phyloP scores from a whole-genome alignment of 2,329 filamentous ascomycete species.

The Exophiala spinifera region DNA sequence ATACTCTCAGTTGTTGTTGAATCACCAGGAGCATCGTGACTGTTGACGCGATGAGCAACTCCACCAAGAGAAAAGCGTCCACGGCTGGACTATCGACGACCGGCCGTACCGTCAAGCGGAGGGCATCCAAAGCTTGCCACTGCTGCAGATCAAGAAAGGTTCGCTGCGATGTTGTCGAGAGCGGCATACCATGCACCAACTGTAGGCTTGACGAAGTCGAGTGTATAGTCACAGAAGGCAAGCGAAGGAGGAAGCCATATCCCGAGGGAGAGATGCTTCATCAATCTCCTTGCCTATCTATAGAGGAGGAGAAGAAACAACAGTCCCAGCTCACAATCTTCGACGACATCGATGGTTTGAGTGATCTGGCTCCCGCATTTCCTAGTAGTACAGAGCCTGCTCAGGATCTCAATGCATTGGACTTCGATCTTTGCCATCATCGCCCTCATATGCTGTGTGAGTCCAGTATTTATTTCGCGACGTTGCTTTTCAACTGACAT shows the following conservation, averaged over 20 bases:
- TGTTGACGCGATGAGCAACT: conserved; percentile 17
- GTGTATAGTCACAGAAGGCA: conserved; percentile 70
- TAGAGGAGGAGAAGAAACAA: conserved; percentile 24
- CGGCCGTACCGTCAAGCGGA: conserved; percentile 67
- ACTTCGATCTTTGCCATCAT: conserved; percentile 50
- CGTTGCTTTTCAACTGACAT: conserved; percentile 9
- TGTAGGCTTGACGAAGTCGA: conserved; percentile 60
- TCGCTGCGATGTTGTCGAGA: conserved; percentile 87
- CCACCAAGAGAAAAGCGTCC: conserved; percentile 56
- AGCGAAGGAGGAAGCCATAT: conserved; percentile 73
- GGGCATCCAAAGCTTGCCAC: conserved; percentile 87
- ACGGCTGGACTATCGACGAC: conserved; percentile 54
- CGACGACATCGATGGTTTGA: conserved; percentile 29
- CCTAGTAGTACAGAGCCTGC: conserved; percentile 1
- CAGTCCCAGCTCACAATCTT: conserved; percentile 30
- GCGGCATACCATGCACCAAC: conserved; percentile 80
- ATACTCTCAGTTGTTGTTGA: not conserved
- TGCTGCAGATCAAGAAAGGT: conserved; percentile 88
- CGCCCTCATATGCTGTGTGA: conserved; percentile 63
- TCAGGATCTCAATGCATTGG: conserved; percentile 35
- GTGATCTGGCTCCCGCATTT: conserved; percentile 15
- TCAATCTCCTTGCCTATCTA: conserved; percentile 25
- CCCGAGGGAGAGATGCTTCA: conserved; percentile 19
- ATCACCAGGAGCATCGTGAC: not conserved
- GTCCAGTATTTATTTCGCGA: conserved; percentile 32